Percentiles rank a stretch among this genome's conserved stretches.
Conservation (phyloP, 306 rosid genomes). For the Rosa multiflora region DNA sequence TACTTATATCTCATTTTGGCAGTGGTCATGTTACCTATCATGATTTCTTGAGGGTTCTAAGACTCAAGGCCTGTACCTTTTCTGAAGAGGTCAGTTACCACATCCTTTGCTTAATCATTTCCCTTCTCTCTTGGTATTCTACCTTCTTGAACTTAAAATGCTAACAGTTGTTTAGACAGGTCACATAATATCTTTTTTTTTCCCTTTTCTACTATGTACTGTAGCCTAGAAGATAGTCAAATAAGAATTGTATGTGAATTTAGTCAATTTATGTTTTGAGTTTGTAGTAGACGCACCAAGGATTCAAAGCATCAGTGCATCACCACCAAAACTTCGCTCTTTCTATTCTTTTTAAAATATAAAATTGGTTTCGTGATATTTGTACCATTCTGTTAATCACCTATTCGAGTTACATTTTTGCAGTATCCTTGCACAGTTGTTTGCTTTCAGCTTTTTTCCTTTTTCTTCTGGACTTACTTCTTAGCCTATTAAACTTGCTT, state of each 20-base stretch:
- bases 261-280: not conserved
- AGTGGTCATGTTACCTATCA: conserved; percentile 75
- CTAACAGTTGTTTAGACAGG: not conserved
- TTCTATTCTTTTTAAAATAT: not conserved
- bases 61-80: conserved; percentile 62
- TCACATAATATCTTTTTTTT: not conserved
- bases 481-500: not conserved
- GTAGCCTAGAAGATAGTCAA: not conserved
- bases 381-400: not conserved
- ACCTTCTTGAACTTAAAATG: conserved; percentile 1
- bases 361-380: not conserved
- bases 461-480: not conserved
- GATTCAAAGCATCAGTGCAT: not conserved
- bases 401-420: not conserved
- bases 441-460: not conserved
- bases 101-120: conserved; percentile 9
- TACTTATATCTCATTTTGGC: conserved; percentile 33
- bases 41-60: conserved; percentile 66
- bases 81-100: conserved; percentile 69
- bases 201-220: not conserved
- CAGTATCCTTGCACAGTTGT: not conserved
- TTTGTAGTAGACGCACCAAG: not conserved
- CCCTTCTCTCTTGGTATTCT: not conserved
- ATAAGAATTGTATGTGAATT: not conserved
- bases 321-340: not conserved